A percentile compares a stretch with the other conserved stretches of the same genome.
Evolutionary conservation across 1,284 basidiomycete genomes (phyloP).

Genomic region (Sporisorium iseilematis-ciliati): DNA sequence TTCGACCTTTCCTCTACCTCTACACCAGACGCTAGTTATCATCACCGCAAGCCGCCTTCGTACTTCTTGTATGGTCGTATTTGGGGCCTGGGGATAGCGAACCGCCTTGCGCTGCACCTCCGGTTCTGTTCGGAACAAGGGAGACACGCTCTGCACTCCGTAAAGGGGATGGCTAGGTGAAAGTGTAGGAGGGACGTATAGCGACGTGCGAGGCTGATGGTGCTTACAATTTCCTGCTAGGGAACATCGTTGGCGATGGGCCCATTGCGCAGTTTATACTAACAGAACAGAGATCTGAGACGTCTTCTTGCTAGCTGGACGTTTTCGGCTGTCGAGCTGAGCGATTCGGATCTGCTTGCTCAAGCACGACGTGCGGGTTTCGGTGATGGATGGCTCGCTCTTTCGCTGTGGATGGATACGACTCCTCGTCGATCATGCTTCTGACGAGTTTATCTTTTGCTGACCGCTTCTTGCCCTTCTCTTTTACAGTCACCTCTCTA

Average conservation of each 20-base stretch:
- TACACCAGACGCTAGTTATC: neutral
- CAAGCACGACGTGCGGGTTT: neutral
- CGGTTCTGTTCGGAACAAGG: conserved; percentile 31
- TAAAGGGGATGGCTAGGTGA: neutral
- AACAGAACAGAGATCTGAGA: conserved; percentile 57
- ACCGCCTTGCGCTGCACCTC: conserved; percentile 18
- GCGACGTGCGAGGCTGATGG: conserved; percentile 24
- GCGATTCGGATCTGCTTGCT: neutral
- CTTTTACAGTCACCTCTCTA: neutral
- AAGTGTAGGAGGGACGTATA: neutral
- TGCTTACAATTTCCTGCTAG: conserved; percentile 23
- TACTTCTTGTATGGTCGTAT: too few species aligned
- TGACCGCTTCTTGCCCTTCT: conserved; percentile 6
- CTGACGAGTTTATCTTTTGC: conserved; percentile 5
- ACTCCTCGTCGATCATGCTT: conserved; percentile 13
- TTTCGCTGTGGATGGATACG: conserved; percentile 7
- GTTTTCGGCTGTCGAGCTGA: neutral
- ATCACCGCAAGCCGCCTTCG: too few species aligned
- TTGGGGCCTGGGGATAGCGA: conserved; percentile 9
- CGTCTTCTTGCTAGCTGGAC: conserved; percentile 8
- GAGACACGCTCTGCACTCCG: neutral
- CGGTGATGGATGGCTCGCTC: neutral
- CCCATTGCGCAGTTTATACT: conserved; percentile 37
- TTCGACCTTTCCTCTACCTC: conserved; percentile 2
- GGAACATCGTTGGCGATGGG: conserved; percentile 26